Conservation (phyloP, 345 rosid genomes). For the Sisymbrium altissimum region DNA sequence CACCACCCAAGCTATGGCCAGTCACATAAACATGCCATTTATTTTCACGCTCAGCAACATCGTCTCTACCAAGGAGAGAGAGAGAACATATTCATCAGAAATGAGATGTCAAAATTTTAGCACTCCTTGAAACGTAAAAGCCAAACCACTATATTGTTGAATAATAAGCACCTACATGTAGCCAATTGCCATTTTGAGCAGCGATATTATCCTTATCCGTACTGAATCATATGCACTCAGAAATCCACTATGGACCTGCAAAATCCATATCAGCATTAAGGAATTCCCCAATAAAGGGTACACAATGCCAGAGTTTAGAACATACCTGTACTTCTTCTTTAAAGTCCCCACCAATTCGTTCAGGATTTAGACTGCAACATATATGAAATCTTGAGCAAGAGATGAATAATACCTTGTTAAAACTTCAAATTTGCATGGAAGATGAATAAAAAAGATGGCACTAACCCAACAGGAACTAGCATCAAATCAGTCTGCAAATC, state of each 20-base stretch:
- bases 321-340: conserved; percentile 88
- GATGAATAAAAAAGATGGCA: background rate
- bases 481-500: conserved; percentile 89
- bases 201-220: conserved; percentile 69
- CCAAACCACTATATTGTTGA: background rate
- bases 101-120: background rate
- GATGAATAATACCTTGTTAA: conserved; percentile 18
- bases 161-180: conserved; percentile 52
- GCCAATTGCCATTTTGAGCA: conserved; percentile 62
- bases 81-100: conserved; percentile 13
- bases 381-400: background rate
- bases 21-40: conserved; percentile 92
- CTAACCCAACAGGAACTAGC: conserved; percentile 89
- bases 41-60: conserved; percentile 39
- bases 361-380: conserved; percentile 74
- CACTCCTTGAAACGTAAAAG: background rate
- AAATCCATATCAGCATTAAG: conserved; percentile 14
- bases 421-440: background rate
- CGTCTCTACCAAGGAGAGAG: conserved; percentile 45
- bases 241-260: conserved; percentile 93
- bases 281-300: background rate
- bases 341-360: conserved; percentile 91
- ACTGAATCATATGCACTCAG: conserved; percentile 87
- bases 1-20: conserved; percentile 98
- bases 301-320: conserved; percentile 2